Base-by-base conservation (phyloP, 148 eudicot genomes). In the Beta vulgaris region DNA sequence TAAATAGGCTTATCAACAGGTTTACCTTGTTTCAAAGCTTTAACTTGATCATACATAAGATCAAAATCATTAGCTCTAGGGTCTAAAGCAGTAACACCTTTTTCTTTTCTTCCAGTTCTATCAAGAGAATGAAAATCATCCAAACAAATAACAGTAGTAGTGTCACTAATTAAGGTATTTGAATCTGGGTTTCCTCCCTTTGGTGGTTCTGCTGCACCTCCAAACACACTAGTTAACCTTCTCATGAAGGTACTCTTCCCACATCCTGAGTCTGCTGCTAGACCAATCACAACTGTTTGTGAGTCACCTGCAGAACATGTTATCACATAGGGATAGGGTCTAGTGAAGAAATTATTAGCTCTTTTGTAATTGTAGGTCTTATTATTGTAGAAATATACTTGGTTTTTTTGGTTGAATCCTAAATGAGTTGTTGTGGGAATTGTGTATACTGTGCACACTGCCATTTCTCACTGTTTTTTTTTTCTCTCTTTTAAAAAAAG, bases 191-290 rank as follows among this genome's bases (percentile, higher is more conserved):
- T 95, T 0, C 99, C 99, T 0, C 99, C 99, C 58, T 67, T 88
- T 0, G 99, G 99, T 5, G 99, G 92, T 79, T 88, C 93, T 0
- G 99, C 99, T 0, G 94, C 99, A 0, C 99, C 99, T 0, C 99
- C 99, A 71, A 95, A 95, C 23, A 95, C 99, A 71, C 93, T 92
- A 0, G 99, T 95, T 26, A 95, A 73, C 74, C 99, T 80, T 73
- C 99, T 86, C 99, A 95, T 95, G 82, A 95, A 95, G 37, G 99
- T 95, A 60, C 96, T 90, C 83, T 95, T 95, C 2, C 99, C 99
- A 62, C 99, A 95, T 8, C 99, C 99, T 3, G 98, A 94, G 81
- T 94, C 98, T 0, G 98, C 98, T 7, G 98, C 98, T 68, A 94
- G 73, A 1, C 98, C 98, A 14, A 94, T 94, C 68, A 94, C 97